A percentile compares a stretch with the other conserved stretches of the same genome.
Conservation (phyloP, 352 stramenopile genomes). For the Globisporangium acanthophoron region DNA sequence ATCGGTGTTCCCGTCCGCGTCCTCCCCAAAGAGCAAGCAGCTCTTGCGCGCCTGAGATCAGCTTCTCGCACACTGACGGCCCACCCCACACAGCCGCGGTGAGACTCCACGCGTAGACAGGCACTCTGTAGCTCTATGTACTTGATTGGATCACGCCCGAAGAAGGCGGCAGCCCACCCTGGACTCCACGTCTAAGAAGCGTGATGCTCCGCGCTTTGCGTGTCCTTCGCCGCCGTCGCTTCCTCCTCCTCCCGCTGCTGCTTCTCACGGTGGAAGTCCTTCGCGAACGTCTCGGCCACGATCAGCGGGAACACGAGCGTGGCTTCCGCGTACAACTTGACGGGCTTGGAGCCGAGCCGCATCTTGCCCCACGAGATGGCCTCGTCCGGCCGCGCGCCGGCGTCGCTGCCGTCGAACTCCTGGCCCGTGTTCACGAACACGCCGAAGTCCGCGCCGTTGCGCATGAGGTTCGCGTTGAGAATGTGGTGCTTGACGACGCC, state of each 20-base stretch:
- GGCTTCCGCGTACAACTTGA: constrained; percentile 97
- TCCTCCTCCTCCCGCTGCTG: constrained; percentile 18
- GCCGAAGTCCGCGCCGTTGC: constrained; percentile 98
- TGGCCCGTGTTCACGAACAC: constrained; percentile 99
- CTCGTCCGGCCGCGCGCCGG: constrained; percentile 96
- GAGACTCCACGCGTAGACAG: too few relatives aligned
- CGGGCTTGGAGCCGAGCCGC: constrained; percentile 89
- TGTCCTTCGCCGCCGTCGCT: neutral
- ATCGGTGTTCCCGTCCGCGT: constrained; percentile 32
- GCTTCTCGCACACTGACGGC: neutral
- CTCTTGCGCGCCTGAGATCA: constrained; percentile 3
- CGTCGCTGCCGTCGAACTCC: constrained; percentile 98
- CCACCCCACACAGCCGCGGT: neutral
- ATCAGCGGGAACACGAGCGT: constrained; percentile 99
- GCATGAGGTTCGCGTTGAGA: constrained; percentile 99
- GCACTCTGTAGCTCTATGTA: neutral
- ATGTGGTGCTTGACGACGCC: constrained; percentile 99
- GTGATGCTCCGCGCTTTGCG: neutral
- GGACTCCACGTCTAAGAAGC: neutral
- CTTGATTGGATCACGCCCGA: neutral
- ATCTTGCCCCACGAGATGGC: constrained; percentile 99
- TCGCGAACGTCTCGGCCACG: constrained; percentile 98
- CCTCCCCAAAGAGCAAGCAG: constrained; percentile 14
- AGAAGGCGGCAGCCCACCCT: neutral
- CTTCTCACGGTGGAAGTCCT: constrained; percentile 76